Evolutionary conservation across 352 stramenopile genomes (phyloP).

Genomic region (Globisporangium lucens): DNA sequence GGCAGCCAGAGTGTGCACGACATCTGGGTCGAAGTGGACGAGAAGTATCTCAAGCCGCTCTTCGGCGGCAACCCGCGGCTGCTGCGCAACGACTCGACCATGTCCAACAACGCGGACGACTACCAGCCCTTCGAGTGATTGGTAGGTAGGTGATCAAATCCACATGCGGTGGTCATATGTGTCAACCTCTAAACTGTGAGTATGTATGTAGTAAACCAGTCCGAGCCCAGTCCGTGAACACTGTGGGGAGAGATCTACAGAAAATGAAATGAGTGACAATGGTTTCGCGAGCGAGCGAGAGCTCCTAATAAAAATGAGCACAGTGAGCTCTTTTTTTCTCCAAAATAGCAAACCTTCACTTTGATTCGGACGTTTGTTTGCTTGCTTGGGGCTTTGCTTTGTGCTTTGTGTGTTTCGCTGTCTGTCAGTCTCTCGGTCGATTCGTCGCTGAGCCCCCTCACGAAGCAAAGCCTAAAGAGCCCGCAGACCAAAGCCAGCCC

Average conservation of each 20-base stretch:
- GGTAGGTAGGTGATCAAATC: too few species aligned
- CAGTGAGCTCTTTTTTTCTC: not conserved
- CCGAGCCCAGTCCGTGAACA: not conserved
- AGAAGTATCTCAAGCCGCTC: conserved; percentile 40
- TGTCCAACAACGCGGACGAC: not conserved
- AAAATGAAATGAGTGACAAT: not conserved
- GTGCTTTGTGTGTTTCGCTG: not conserved
- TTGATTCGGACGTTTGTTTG: not conserved
- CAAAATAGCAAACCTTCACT: not conserved
- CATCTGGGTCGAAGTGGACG: conserved; percentile 32
- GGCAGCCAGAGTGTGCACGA: conserved; percentile 21
- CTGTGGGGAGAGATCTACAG: not conserved
- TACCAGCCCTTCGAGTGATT: conserved; percentile 7
- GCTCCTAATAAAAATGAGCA: not conserved
- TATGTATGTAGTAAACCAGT: not conserved
- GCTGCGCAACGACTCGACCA: conserved; percentile 4
- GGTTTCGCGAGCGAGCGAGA: not conserved
- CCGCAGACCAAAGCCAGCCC: too few species aligned
- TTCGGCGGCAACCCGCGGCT: conserved; percentile 29
- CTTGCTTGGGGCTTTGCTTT: not conserved
- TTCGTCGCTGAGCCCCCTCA: not conserved
- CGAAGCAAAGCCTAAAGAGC: too few species aligned
- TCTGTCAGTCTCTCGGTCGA: not conserved
- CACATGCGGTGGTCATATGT: not conserved
- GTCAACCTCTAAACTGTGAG: not conserved